Conservation (phyloP, 305 asterid species). For the Solanum hybrid region DNA sequence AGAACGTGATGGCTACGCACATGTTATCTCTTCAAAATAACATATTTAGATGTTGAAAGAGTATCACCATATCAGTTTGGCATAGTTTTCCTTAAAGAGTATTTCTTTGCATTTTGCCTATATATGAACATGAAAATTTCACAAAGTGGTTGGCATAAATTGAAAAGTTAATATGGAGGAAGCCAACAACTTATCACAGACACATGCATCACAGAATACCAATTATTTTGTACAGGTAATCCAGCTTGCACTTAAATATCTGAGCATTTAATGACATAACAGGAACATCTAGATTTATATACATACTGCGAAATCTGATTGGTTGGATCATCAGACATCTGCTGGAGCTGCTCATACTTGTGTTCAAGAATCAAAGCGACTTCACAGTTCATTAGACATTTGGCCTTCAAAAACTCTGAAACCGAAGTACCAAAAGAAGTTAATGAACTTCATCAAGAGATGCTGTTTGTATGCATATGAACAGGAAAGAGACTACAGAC, state of each 20-base stretch:
- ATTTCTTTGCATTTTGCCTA: not conserved
- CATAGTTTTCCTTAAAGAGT: not conserved
- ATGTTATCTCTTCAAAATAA: not conserved
- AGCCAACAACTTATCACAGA: not conserved
- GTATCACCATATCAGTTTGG: not conserved
- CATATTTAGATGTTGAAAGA: not conserved
- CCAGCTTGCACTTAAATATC: not conserved
- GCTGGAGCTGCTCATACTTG: slow-evolving; percentile 86
- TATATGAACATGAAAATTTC: not conserved
- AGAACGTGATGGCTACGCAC: not conserved
- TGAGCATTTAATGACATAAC: not conserved
- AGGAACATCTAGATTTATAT: not conserved
- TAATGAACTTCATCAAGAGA: not conserved
- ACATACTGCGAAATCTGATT: slow-evolving; percentile 89
- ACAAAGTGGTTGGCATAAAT: not conserved
- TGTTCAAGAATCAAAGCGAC: slow-evolving; percentile 87
- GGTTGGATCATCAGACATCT: slow-evolving; percentile 80
- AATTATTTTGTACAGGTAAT: not conserved
- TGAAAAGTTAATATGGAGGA: not conserved
- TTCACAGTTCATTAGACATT: slow-evolving; percentile 91
- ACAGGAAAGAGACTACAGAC: not conserved
- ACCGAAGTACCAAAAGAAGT: not conserved
- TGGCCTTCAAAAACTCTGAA: slow-evolving; percentile 83
- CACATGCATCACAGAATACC: not conserved
- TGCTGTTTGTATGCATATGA: not conserved